Conservation (phyloP, 495 filamentous ascomycete species). For the Amorphotheca resinae region DNA sequence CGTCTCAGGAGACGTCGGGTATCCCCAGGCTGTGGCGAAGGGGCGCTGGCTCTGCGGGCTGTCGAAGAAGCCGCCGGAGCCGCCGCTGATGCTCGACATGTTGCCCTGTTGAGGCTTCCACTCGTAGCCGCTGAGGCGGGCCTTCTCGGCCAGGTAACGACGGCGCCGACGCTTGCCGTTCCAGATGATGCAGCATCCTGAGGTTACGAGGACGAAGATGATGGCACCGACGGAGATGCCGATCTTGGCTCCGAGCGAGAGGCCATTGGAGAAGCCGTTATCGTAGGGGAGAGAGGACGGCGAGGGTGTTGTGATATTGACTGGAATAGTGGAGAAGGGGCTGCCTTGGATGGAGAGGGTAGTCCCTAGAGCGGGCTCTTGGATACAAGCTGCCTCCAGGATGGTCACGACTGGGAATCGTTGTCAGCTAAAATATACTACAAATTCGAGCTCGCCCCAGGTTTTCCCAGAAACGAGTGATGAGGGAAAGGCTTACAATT, state of each 20-base stretch:
- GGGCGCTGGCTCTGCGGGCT: conserved; percentile 15
- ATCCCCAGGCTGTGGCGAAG: neutral
- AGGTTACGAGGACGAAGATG: conserved; percentile 27
- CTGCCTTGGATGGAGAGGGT: conserved; percentile 33
- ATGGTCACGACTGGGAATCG: conserved; percentile 27
- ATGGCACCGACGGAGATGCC: conserved; percentile 39
- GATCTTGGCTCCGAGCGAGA: conserved; percentile 36
- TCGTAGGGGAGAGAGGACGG: neutral
- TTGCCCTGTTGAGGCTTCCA: conserved; percentile 1
- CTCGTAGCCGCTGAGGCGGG: conserved; percentile 10
- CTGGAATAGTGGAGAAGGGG: conserved; percentile 29
- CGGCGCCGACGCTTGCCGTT: conserved; percentile 33
- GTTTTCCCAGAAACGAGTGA: no score
- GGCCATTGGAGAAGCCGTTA: conserved; percentile 20
- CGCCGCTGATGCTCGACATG: neutral
- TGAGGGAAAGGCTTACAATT: conserved; percentile 21
- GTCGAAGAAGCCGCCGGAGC: conserved; percentile 15
- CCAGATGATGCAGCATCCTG: conserved; percentile 34
- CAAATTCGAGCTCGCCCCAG: no score
- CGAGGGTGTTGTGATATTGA: conserved; percentile 25
- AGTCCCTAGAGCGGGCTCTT: conserved; percentile 30
- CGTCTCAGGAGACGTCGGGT: conserved; percentile 6
- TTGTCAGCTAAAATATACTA: neutral
- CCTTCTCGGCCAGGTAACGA: conserved; percentile 4
- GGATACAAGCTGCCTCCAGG: conserved; percentile 35